A percentile compares a stretch with the other conserved stretches of the same genome.
phyloP scores from a whole-genome alignment of 805 yeast genomes.

The Candida mattraensis region DNA sequence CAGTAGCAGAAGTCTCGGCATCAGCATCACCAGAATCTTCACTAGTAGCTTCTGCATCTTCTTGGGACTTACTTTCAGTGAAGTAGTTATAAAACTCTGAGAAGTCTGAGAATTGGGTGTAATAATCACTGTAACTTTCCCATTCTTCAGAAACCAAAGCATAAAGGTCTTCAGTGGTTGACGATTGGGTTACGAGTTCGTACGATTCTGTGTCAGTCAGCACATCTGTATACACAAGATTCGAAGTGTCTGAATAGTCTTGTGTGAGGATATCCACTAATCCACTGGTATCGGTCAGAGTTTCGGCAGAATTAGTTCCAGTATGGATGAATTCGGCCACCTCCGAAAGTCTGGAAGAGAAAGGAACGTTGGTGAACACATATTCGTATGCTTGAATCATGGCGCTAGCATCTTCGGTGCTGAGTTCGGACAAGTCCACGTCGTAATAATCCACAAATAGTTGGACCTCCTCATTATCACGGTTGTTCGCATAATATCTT shows the following conservation, averaged over 20 bases:
- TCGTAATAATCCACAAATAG: conserved; percentile 8
- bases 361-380: conserved; percentile 18
- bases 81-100: conserved; percentile 6
- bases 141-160: conserved; percentile 7
- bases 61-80: conserved; percentile 2
- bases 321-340: conserved; percentile 17
- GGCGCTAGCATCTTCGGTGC: conserved; percentile 3
- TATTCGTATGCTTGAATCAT: conserved; percentile 10
- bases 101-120: conserved; percentile 7
- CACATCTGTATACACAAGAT: conserved; percentile 5
- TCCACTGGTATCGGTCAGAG: conserved; percentile 7
- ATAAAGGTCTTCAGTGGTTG: conserved; percentile 2
- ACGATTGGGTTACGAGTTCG: conserved; percentile 1
- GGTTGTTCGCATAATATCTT: conserved; percentile 7
- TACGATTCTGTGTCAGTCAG: conserved; percentile 3
- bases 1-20: no score
- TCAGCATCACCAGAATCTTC: conserved; percentile 1
- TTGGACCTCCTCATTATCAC: conserved; percentile 6
- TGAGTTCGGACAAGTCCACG: conserved; percentile 2
- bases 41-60: conserved; percentile 1
- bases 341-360: conserved; percentile 10
- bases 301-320: conserved; percentile 11
- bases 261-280: conserved; percentile 11
- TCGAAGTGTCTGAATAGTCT: conserved; percentile 7
- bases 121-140: conserved; percentile 8